Evolutionary conservation across 129 eudicot genomes (phyloP).

Genomic region (Flaveria trinervia): DNA sequence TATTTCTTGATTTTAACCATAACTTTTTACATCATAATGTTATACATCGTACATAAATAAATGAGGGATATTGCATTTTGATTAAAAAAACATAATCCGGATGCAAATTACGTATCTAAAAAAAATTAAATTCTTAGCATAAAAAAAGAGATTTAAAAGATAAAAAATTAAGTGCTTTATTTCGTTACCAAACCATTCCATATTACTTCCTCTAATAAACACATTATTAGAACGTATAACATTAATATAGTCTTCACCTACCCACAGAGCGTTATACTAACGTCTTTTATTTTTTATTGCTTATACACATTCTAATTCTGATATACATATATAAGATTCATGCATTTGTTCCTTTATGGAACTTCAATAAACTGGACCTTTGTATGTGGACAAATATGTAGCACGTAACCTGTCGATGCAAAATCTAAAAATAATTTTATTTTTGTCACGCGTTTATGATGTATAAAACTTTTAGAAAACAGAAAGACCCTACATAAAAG

Average conservation of each 20-base stretch:
- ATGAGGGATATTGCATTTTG: too few species aligned
- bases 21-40: too few species aligned
- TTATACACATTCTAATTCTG: neutral
- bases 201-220: neutral
- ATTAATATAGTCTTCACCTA: too few species aligned
- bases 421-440: neutral
- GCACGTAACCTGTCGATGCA: neutral
- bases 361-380: neutral
- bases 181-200: neutral
- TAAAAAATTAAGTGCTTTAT: neutral
- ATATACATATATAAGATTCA: neutral
- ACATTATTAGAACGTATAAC: neutral
- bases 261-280: too few species aligned
- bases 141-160: too few species aligned
- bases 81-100: too few species aligned
- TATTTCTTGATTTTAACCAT: too few species aligned
- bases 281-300: neutral
- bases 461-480: constrained; percentile 11
- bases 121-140: neutral
- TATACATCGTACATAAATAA: too few species aligned
- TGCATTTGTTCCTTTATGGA: neutral
- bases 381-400: neutral
- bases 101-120: too few species aligned
- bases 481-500: constrained; percentile 31
- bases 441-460: neutral